phyloP scores from a whole-genome alignment of 2,329 filamentous ascomycete genomes.

The Trichophyton equinum region DNA sequence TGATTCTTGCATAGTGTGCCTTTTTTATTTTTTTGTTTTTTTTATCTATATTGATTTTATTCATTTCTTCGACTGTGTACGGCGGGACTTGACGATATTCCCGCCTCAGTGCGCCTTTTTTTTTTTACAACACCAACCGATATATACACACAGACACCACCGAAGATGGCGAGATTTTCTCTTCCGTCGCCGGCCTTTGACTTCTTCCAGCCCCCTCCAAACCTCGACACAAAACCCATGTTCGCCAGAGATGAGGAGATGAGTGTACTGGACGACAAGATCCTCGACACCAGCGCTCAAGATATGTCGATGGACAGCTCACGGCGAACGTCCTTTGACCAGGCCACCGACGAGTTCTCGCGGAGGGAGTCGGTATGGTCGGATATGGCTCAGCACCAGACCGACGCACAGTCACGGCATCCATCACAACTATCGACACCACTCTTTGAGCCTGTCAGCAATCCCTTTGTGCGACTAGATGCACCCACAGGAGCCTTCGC shows the following conservation, averaged over 20 bases:
- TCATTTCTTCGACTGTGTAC: too few relatives aligned
- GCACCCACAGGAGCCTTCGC: constrained; percentile 30
- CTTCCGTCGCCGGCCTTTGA: constrained; percentile 29
- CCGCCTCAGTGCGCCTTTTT: constrained; percentile 6
- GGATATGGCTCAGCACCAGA: constrained; percentile 33
- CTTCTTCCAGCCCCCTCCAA: constrained; percentile 33
- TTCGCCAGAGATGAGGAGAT: constrained; percentile 41
- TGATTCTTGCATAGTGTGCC: constrained; percentile 1
- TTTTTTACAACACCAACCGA: constrained; percentile 15
- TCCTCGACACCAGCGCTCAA: constrained; percentile 38
- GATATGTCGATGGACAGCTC: constrained; percentile 37
- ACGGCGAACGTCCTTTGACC: constrained; percentile 35
- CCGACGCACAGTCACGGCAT: constrained; percentile 30
- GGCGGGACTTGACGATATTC: neutral
- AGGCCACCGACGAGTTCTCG: constrained; percentile 38
- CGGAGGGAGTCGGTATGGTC: constrained; percentile 41
- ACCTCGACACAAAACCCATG: constrained; percentile 31
- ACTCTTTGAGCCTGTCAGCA: constrained; percentile 36
- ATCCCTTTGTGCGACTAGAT: constrained; percentile 38
- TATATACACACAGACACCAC: neutral
- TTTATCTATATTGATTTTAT: neutral
- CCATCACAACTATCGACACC: constrained; percentile 34
- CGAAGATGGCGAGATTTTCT: constrained; percentile 33
- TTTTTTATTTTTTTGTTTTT: neutral
- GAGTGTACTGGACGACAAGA: constrained; percentile 38